A percentile compares a stretch with the other conserved stretches of the same genome.
Evolutionary conservation across 371 early-diverging fungal genomes (phyloP).

Genomic region (Mucor plumbeus): DNA sequence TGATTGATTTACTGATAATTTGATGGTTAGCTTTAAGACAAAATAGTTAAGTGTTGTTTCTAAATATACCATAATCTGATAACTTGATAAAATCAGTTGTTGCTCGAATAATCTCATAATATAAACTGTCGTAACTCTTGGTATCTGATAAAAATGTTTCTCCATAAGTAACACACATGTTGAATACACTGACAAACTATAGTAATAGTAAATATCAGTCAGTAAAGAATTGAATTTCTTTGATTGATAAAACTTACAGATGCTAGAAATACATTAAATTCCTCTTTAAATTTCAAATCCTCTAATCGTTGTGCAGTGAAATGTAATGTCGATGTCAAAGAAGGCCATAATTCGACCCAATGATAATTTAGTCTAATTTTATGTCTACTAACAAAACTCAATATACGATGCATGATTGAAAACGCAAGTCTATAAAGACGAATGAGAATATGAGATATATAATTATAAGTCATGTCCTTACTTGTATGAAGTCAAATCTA

Average conservation of each 20-base stretch:
- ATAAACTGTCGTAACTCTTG: slow-evolving; percentile 54
- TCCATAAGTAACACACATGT: slow-evolving; percentile 55
- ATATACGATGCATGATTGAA: slow-evolving; percentile 46
- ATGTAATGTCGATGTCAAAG: slow-evolving; percentile 46
- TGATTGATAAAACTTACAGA: slow-evolving; percentile 34
- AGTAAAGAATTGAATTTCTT: no score
- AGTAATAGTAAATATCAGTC: background rate
- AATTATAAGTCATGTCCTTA: slow-evolving; percentile 16
- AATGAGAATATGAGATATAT: background rate
- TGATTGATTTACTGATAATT: background rate
- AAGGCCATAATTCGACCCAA: slow-evolving; percentile 61
- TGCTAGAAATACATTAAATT: slow-evolving; percentile 41
- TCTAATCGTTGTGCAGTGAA: slow-evolving; percentile 48
- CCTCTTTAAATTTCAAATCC: slow-evolving; percentile 32
- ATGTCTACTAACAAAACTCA: slow-evolving; percentile 44
- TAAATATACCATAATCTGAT: slow-evolving; percentile 46
- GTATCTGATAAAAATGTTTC: slow-evolving; percentile 60
- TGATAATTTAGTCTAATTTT: slow-evolving; percentile 58
- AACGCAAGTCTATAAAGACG: slow-evolving; percentile 38
- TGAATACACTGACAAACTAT: slow-evolving; percentile 54
- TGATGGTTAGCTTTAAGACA: background rate
- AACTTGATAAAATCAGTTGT: slow-evolving; percentile 47
- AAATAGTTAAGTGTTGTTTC: background rate
- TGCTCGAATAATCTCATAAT: slow-evolving; percentile 61
- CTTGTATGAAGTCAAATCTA: slow-evolving; percentile 57